Evolutionary conservation across 441 rosid genomes (phyloP), one percentile per base, ranked within the genome.

Genomic region (Bocquillonia castaneifolia): DNA sequence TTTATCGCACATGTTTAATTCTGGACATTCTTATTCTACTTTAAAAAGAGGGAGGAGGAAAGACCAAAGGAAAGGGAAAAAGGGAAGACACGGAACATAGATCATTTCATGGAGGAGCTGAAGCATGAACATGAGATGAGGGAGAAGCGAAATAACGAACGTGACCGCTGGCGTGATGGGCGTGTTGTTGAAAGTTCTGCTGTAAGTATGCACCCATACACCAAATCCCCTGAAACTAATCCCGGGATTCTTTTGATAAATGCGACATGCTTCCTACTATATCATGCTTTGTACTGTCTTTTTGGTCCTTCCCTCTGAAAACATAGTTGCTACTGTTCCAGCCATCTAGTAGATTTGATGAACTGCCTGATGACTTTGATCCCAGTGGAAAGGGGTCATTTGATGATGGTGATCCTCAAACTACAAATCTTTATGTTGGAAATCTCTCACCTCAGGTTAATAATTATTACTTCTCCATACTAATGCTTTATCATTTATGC

Each of bases 351-450:
- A 86, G 98, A 69, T 87, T 88, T 77, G 98, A 94, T 79, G 99
- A 94, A 68, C 86, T 94, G 53, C 95, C 92, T 63, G 99, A 92
- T 81, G 99, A 92, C 58, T 92, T 94, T 74, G 99, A 94, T 86
- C 97, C 97, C 61, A 93, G 92, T 80, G 99, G 99, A 76, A 94
- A 79, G 83, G 99, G 98, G 77, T 94, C 99, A 36, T 88, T 94
- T 86, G 99, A 94, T 67, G 99, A 94, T 73, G 94, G 96, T 77
- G 99, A 94, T 80, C 99, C 98, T 20, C 99, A 92, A 72, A 94
- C 99, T 51, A 94, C 98, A 13, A 94, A 94, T 76, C 92, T 94
- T 26, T 94, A 94, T 82, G 99, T 94, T 72, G 99, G 99, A 71
- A 94, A 94, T 82, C 96, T 94, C 55, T 81, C 98, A 26, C 98